Conservation (phyloP, 768 basidiomycete genomes). For the Naganishia antarctica region DNA sequence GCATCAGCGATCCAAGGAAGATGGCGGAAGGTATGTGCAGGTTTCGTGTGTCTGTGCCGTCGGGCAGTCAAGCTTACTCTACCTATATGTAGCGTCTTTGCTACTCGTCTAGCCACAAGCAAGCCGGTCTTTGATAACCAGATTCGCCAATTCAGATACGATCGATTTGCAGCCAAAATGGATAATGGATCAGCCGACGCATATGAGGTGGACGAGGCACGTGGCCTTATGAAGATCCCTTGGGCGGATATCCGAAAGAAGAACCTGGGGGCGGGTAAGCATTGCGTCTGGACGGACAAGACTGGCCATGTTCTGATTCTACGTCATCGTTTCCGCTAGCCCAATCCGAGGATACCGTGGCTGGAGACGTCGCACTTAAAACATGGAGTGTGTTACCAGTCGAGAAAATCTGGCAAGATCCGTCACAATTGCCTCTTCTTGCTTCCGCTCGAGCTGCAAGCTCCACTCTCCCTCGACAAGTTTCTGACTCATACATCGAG, state of each 20-base stretch:
- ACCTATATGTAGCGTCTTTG: slow-evolving; percentile 32
- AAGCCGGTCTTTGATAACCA: slow-evolving; percentile 35
- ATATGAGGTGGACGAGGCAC: slow-evolving; percentile 26
- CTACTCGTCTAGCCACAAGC: slow-evolving; percentile 38
- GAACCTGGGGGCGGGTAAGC: slow-evolving; percentile 18
- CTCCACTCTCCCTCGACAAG: slow-evolving; percentile 7
- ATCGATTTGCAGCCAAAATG: slow-evolving; percentile 39
- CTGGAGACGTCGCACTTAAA: neutral
- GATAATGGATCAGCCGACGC: slow-evolving; percentile 27
- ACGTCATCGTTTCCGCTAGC: neutral
- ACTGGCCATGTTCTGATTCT: neutral
- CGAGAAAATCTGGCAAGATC: slow-evolving; percentile 19
- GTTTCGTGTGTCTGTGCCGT: neutral
- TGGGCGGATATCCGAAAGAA: slow-evolving; percentile 34
- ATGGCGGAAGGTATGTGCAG: slow-evolving; percentile 11
- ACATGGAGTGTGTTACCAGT: slow-evolving; percentile 14
- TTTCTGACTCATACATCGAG: slow-evolving; percentile 34
- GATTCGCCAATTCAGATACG: slow-evolving; percentile 34
- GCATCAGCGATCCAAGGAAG: slow-evolving; percentile 27
- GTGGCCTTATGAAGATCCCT: slow-evolving; percentile 31
- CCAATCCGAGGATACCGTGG: slow-evolving; percentile 20
- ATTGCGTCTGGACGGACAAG: neutral
- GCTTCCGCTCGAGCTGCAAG: slow-evolving; percentile 29
- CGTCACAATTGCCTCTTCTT: slow-evolving; percentile 17
- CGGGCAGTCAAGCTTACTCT: neutral